Evolutionary conservation across 495 filamentous ascomycete genomes (phyloP).

Genomic region (Annulohypoxylon stygium): DNA sequence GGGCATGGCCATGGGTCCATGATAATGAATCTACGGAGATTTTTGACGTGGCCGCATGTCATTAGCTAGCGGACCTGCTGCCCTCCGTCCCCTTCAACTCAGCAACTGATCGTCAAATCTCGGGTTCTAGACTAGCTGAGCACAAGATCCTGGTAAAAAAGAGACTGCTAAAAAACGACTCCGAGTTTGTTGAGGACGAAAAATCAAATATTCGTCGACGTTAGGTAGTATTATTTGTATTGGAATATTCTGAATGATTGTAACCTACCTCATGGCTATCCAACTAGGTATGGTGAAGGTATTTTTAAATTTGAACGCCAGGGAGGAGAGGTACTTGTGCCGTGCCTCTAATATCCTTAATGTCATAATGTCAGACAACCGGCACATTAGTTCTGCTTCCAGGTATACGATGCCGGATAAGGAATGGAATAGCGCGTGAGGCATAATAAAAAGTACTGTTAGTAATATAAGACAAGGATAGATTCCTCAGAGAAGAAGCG

Average conservation of each 20-base stretch:
- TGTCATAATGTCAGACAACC: conserved; percentile 9
- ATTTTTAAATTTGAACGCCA: background rate
- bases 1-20: conserved; percentile 48
- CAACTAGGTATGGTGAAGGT: background rate
- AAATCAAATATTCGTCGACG: background rate
- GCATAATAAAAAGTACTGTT: conserved; percentile 19
- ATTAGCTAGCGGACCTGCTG: conserved; percentile 51
- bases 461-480: conserved; percentile 17
- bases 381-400: conserved; percentile 5
- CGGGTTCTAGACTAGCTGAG: conserved; percentile 44
- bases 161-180: background rate
- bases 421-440: conserved; percentile 25
- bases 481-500: conserved; percentile 10
- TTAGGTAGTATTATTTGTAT: conserved; percentile 3
- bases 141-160: conserved; percentile 15
- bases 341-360: background rate
- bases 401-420: conserved; percentile 15
- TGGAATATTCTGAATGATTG: background rate
- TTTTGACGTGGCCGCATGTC: conserved; percentile 56
- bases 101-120: conserved; percentile 46
- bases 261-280: background rate
- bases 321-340: background rate
- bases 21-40: conserved; percentile 51
- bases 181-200: background rate
- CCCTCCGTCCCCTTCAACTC: conserved; percentile 46